Conservation (phyloP, 257 asterid species). For the Salvia hispanica region DNA sequence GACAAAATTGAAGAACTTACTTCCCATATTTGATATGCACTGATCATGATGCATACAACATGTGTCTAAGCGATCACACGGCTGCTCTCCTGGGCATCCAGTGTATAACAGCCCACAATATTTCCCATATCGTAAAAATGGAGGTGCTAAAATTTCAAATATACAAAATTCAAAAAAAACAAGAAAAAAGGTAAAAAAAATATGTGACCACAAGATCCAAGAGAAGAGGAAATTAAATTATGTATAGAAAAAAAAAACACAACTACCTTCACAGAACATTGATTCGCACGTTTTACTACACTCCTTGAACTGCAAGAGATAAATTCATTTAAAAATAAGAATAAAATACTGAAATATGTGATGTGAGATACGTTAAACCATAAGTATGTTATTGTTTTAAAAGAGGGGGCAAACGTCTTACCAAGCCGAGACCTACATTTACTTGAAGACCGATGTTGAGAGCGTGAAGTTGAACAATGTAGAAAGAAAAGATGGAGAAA, state of each 20-base stretch:
- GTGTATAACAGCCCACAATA: slow-evolving; percentile 86
- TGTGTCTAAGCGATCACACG: slow-evolving; percentile 87
- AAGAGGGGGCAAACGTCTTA: slow-evolving; percentile 14
- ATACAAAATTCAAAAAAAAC: neutral
- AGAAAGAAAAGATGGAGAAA: slow-evolving; percentile 28
- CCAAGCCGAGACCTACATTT: slow-evolving; percentile 49
- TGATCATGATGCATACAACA: slow-evolving; percentile 90
- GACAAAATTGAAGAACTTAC: slow-evolving; percentile 47
- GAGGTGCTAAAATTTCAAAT: slow-evolving; percentile 59
- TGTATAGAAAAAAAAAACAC: neutral
- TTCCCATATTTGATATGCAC: slow-evolving; percentile 64
- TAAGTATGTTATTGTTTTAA: no score
- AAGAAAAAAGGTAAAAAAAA: no score
- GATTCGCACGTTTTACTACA: slow-evolving; percentile 97
- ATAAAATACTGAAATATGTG: no score
- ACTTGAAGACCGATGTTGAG: slow-evolving; percentile 62
- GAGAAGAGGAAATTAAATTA: neutral
- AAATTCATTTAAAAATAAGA: no score
- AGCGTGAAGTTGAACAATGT: slow-evolving; percentile 36
- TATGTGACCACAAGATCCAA: neutral
- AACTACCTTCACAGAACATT: slow-evolving; percentile 71
- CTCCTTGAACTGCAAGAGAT: slow-evolving; percentile 47
- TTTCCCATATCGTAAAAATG: slow-evolving; percentile 88
- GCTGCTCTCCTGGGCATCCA: slow-evolving; percentile 94
- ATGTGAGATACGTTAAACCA: no score